Percentiles rank a stretch among this genome's conserved stretches.
phyloP scores from a whole-genome alignment of 2,329 filamentous ascomycete species.

The Fusarium clavum region DNA sequence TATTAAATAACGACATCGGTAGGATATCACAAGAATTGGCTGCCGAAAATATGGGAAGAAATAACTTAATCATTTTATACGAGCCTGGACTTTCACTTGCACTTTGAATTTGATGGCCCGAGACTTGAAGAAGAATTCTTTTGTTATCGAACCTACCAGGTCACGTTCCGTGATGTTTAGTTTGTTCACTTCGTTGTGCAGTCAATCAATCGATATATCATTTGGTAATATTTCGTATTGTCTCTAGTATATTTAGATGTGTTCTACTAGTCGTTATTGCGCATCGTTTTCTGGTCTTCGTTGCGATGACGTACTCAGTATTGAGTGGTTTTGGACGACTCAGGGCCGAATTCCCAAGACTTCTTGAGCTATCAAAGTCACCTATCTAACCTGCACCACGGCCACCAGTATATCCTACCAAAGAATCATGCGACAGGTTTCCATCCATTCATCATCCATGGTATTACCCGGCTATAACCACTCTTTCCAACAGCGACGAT shows the following conservation, averaged over 20 bases:
- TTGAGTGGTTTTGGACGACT: background rate
- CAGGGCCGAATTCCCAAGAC: background rate
- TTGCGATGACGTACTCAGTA: background rate
- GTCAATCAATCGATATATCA: background rate
- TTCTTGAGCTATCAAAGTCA: background rate
- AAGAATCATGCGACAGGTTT: background rate
- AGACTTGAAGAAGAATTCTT: no score
- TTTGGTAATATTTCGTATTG: background rate
- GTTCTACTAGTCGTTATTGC: no score
- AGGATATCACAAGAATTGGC: no score
- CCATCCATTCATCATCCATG: background rate
- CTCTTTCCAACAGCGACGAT: background rate
- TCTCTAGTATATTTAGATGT: background rate
- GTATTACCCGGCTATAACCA: background rate
- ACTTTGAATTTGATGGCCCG: no score
- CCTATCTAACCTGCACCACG: background rate
- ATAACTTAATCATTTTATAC: rapidly evolving
- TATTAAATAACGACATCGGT: background rate
- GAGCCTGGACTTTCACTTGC: no score
- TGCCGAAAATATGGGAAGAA: background rate
- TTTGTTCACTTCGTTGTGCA: rapidly evolving
- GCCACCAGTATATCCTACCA: background rate
- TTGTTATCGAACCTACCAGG: no score
- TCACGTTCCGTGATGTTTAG: background rate
- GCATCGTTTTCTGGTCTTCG: background rate